Conservation (phyloP, 2,329 filamentous ascomycete species). For the Thermothelomyces thermophilus region DNA sequence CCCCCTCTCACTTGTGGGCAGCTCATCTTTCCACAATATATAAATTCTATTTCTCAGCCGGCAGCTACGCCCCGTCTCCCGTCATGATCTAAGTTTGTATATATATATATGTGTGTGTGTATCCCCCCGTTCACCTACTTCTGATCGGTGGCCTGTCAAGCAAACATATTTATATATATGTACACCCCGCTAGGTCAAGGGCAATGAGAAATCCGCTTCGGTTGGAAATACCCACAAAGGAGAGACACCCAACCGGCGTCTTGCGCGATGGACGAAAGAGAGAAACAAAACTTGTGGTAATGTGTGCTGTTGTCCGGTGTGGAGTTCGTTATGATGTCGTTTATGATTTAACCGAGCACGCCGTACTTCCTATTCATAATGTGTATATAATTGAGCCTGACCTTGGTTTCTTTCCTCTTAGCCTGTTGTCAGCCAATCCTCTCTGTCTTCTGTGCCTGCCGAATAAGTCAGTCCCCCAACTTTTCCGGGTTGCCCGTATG, state of each 20-base stretch:
- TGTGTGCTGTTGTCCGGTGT: not conserved
- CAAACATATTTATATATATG: too few relatives aligned
- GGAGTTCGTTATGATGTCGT: constrained; percentile 8
- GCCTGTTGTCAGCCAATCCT: not conserved
- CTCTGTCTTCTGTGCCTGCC: not conserved
- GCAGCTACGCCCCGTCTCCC: not conserved
- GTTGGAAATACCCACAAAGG: constrained; percentile 5
- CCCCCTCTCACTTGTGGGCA: not conserved
- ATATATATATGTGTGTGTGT: not conserved
- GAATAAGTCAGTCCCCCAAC: too few relatives aligned
- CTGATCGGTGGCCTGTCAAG: not conserved
- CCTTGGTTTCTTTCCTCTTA: not conserved
- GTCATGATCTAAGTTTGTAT: constrained; percentile 9
- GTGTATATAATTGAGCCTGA: constrained; percentile 14
- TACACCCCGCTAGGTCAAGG: not conserved
- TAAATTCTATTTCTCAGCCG: constrained; percentile 5
- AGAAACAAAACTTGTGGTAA: not conserved
- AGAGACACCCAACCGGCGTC: too few relatives aligned
- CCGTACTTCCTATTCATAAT: constrained; percentile 16
- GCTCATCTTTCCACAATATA: constrained; percentile 5
- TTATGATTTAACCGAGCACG: constrained; percentile 9
- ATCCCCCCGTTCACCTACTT: not conserved
- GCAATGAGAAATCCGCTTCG: constrained; percentile 11
- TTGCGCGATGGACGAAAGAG: not conserved
- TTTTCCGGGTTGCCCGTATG: too few relatives aligned